Evolutionary conservation across 345 rosid genomes (phyloP).

Genomic region (Brassica cretica): DNA sequence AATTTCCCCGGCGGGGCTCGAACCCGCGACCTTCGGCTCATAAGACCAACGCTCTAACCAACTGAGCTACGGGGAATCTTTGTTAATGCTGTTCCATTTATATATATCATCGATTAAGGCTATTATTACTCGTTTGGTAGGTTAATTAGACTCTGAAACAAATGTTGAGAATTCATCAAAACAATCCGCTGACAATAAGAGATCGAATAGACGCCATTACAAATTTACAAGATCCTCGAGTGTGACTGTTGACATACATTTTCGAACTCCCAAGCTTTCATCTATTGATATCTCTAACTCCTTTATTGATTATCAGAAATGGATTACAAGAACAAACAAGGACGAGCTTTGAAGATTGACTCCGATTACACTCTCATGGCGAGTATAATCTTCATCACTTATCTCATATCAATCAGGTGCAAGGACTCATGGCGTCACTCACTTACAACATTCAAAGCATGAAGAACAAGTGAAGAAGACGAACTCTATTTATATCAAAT

Average conservation of each 20-base stretch:
- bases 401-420: too few species aligned
- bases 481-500: too few species aligned
- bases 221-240: neutral
- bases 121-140: neutral
- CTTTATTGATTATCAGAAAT: too few species aligned
- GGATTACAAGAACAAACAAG: too few species aligned
- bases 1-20: conserved; percentile 72
- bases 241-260: neutral
- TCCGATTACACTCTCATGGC: too few species aligned
- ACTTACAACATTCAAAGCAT: neutral
- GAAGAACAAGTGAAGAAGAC: too few species aligned
- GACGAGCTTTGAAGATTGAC: too few species aligned
- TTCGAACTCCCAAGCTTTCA: neutral
- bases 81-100: accelerated
- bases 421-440: too few species aligned
- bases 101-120: neutral
- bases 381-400: too few species aligned
- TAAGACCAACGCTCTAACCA: conserved; percentile 99
- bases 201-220: neutral
- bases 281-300: neutral
- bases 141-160: neutral
- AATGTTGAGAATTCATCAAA: neutral
- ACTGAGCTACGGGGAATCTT: conserved; percentile 92
- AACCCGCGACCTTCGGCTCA: conserved; percentile 98
- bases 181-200: neutral